phyloP scores from a whole-genome alignment of 768 basidiomycete species.

The Krasilnikovozyma curviuscula region DNA sequence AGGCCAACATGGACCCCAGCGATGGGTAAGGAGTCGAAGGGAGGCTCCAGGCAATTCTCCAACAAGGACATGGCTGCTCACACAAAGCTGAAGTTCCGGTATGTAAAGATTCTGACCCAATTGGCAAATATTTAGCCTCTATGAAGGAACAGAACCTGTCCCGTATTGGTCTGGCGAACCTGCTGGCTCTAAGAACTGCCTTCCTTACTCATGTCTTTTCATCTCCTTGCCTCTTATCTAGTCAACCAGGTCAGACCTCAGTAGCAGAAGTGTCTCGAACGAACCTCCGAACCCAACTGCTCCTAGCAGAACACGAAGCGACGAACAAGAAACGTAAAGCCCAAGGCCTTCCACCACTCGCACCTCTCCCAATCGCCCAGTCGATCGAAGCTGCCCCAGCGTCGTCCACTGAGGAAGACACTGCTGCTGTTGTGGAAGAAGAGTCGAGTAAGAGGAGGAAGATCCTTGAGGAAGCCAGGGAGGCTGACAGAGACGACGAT shows the following conservation, averaged over 20 bases:
- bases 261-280: conserved; percentile 50
- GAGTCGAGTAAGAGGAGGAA: conserved; percentile 64
- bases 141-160: too few relatives aligned
- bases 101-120: too few relatives aligned
- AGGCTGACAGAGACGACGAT: conserved; percentile 76
- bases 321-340: conserved; percentile 81
- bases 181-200: too few relatives aligned
- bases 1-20: too few relatives aligned
- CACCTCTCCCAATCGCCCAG: conserved; percentile 17
- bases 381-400: conserved; percentile 32
- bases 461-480: conserved; percentile 64
- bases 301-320: conserved; percentile 70
- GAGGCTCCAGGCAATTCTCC: conserved; percentile 79
- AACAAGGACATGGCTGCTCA: conserved; percentile 84
- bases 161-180: too few relatives aligned
- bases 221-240: conserved; percentile 26
- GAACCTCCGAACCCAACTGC: conserved; percentile 65
- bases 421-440: conserved; percentile 37
- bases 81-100: conserved; percentile 97
- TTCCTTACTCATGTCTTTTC: too few relatives aligned
- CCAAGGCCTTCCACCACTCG: conserved; percentile 38
- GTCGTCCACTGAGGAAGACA: conserved; percentile 18
- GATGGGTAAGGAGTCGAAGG: conserved; percentile 76
- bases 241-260: conserved; percentile 79
- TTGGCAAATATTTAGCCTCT: too few relatives aligned